Base-by-base conservation (phyloP, 352 stramenopile genomes). In the Detonula confervacea region DNA sequence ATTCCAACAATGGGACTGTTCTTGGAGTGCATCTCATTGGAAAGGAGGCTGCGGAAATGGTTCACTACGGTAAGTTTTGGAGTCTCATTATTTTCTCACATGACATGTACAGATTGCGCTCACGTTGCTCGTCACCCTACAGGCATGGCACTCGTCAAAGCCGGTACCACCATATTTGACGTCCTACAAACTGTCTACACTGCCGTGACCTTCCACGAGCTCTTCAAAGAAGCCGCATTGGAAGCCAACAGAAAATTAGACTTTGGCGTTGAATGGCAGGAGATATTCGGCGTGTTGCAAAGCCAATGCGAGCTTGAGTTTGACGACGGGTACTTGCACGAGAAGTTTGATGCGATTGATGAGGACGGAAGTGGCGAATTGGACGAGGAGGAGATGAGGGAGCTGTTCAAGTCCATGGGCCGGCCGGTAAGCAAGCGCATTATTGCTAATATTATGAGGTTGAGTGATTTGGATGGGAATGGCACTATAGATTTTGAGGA, bases 11-110 rank as follows among this genome's bases (percentile, higher is more conserved):
- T 33, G 80, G 86, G 25, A 62, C 71, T 0, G 83, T 93, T 29
- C 63, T 93, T 25, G 88, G 88, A 18, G 88, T 93, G 7, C 88
- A 93, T 56, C 90, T 93, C 63, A 88, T 81, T 69, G 88, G 88
- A 39, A 80, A 90, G 44, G 88, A 91, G 68, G 88, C 88, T 0
- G 90, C 82, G 71, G 88, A 93, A 77, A 55, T 93, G 16, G 90
- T 93, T 56, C 88, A 93, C 76, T 93, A 91, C 55, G 88, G 88
- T 6, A n/a, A n/a, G n/a, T n/a, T n/a, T n/a, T n/a, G n/a, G n/a
- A n/a, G n/a, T n/a, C n/a, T n/a, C n/a, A n/a, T n/a, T n/a, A n/a
- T n/a, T n/a, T n/a, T n/a, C n/a, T n/a, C n/a, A n/a, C n/a, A n/a
- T n/a, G n/a, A n/a, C n/a, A n/a, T n/a, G n/a, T n/a, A n/a, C n/a